Conservation (phyloP, 2,329 filamentous ascomycete genomes). For the Amylocarpus encephaloides region DNA sequence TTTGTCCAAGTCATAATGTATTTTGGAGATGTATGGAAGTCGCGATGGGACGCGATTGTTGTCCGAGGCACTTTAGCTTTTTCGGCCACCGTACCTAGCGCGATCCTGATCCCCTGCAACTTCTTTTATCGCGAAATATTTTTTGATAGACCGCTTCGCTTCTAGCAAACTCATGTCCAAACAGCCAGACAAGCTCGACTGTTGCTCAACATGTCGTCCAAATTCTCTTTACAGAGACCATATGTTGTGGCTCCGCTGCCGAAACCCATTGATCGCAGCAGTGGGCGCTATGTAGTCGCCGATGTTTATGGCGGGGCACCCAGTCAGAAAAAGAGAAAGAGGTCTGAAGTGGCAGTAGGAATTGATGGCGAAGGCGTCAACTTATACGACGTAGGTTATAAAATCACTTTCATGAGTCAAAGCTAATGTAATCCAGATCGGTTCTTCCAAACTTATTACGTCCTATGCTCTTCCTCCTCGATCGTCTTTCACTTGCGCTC, state of each 20-base stretch:
- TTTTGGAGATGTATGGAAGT: conserved; percentile 1
- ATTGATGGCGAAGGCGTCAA: conserved; percentile 60
- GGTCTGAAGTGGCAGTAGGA: conserved; percentile 56
- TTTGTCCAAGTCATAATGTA: not conserved
- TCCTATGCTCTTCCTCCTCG: conserved; percentile 63
- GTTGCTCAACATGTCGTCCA: conserved; percentile 31
- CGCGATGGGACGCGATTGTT: conserved; percentile 11
- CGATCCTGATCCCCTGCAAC: conserved; percentile 11
- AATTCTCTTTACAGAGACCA: conserved; percentile 58
- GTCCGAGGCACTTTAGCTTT: not conserved
- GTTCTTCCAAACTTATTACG: conserved; percentile 55
- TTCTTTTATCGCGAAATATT: conserved; percentile 15
- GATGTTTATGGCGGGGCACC: conserved; percentile 55
- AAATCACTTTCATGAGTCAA: conserved; percentile 5
- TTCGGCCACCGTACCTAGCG: conserved; percentile 17
- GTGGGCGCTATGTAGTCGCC: conserved; percentile 48
- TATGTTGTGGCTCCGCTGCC: conserved; percentile 56
- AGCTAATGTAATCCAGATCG: conserved; percentile 40
- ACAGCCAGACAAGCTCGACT: no score
- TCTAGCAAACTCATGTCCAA: not conserved
- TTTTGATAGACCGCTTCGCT: conserved; percentile 6
- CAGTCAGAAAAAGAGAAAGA: conserved; percentile 54
- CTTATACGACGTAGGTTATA: conserved; percentile 53
- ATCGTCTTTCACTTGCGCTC: conserved; percentile 55
- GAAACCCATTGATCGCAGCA: conserved; percentile 47